A percentile compares a stretch with the other conserved stretches of the same genome.
Conservation (phyloP, 768 basidiomycete species). For the Mrakia blollopis region DNA sequence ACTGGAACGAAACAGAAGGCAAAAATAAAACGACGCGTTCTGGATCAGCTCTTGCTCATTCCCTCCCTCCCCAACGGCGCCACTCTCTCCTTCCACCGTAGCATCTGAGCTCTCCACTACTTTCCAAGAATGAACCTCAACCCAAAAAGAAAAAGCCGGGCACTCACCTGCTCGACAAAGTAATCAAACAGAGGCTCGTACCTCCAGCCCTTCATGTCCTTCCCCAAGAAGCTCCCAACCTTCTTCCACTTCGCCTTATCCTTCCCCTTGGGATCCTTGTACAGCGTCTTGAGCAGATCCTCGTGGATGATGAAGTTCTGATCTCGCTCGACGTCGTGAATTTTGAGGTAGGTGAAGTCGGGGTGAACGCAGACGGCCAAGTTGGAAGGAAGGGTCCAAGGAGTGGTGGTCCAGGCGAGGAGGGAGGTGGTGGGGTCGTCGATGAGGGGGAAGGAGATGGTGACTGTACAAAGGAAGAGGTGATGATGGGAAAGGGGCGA, state of each 20-base stretch:
- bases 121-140: not conserved
- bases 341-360: slow-evolving; percentile 92
- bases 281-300: slow-evolving; percentile 73
- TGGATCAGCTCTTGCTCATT: not conserved
- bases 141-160: not conserved
- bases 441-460: slow-evolving; percentile 84
- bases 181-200: slow-evolving; percentile 94
- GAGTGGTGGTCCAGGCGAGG: slow-evolving; percentile 97
- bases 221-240: slow-evolving; percentile 76
- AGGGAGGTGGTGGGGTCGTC: slow-evolving; percentile 86
- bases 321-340: slow-evolving; percentile 79
- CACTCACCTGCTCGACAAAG: slow-evolving; percentile 80
- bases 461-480: slow-evolving; percentile 80
- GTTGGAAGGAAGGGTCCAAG: slow-evolving; percentile 97
- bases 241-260: slow-evolving; percentile 92
- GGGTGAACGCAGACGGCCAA: slow-evolving; percentile 93
- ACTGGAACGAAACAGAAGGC: slow-evolving; percentile 52
- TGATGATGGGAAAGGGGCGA: slow-evolving; percentile 65
- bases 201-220: slow-evolving; percentile 92
- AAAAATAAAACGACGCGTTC: not conserved
- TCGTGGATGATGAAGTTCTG: slow-evolving; percentile 91
- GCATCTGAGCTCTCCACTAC: too few species aligned
- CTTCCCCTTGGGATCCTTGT: slow-evolving; percentile 64
- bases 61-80: too few species aligned
- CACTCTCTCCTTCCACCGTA: too few species aligned